These are phyloP conservation scores for Aureococcus anophagefferens DNA, from an alignment of 108 stramenopile species.

Conservation along the genomic window DNA sequence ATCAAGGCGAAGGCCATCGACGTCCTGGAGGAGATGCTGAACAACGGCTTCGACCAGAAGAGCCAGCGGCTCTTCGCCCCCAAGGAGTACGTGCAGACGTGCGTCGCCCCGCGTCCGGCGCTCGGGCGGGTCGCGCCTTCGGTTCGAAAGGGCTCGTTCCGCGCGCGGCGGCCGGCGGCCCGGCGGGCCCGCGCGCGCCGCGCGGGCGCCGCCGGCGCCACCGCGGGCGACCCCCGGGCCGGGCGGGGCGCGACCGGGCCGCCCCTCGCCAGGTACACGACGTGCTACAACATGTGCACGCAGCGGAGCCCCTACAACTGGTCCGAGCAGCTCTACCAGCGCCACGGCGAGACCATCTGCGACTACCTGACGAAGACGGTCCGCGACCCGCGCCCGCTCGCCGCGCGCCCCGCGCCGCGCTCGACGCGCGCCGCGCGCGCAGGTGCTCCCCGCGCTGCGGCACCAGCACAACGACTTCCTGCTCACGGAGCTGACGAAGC, in stretches of 20 bases:
- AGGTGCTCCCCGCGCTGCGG: slow-evolving; percentile 37
- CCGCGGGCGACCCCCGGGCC: not conserved
- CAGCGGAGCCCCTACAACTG: slow-evolving; percentile 98
- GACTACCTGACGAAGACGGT: slow-evolving; percentile 77
- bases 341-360: slow-evolving; percentile 89
- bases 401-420: slow-evolving; percentile 48
- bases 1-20: slow-evolving; percentile 79
- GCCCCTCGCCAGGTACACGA: slow-evolving; percentile 45
- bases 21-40: slow-evolving; percentile 68
- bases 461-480: slow-evolving; percentile 51
- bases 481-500: slow-evolving; percentile 77
- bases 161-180: not conserved
- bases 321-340: slow-evolving; percentile 90
- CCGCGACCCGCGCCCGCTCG: slow-evolving; percentile 75
- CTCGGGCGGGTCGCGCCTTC: not conserved
- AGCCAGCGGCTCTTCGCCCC: slow-evolving; percentile 69
- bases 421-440: no score
- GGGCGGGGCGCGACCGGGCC: not conserved
- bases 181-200: slow-evolving; percentile 1
- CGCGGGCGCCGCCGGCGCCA: not conserved
- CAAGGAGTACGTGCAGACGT: slow-evolving; percentile 79
- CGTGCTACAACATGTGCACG: slow-evolving; percentile 99
- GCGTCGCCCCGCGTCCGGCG: no score
- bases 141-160: slow-evolving; percentile 7
- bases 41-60: slow-evolving; percentile 64